A percentile compares a stretch with the other conserved stretches of the same genome.
phyloP scores from a whole-genome alignment of 2,329 filamentous ascomycete species.

The Ceratocystis cubensis region DNA sequence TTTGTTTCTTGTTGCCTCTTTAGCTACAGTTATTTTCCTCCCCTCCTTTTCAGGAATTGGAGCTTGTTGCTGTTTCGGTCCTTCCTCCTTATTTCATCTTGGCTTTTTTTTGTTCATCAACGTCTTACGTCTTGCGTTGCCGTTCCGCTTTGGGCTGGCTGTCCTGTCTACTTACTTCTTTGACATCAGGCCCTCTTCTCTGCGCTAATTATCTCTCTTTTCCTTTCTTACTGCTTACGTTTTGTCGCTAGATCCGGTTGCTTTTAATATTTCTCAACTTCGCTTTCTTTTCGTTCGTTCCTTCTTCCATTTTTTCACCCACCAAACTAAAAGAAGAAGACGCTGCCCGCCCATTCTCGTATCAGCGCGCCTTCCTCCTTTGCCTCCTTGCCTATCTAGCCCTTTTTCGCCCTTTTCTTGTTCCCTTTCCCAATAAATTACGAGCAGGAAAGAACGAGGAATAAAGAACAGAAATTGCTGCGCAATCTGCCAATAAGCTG shows the following conservation, averaged over 20 bases:
- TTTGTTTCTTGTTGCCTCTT: neutral
- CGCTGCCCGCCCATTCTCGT: too few species aligned
- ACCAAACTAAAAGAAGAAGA: too few species aligned
- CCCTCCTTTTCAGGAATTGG: neutral
- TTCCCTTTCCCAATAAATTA: neutral
- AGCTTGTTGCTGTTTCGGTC: too few species aligned
- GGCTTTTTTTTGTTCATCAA: neutral
- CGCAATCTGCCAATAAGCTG: constrained; percentile 1
- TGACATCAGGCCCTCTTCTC: neutral
- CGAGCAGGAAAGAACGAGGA: neutral
- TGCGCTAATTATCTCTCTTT: neutral
- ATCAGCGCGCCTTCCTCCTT: neutral
- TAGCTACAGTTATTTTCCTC: neutral
- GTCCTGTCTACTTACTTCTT: neutral
- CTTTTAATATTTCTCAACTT: constrained; percentile 10
- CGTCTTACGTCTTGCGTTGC: neutral
- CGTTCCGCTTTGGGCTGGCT: neutral
- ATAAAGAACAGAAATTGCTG: neutral
- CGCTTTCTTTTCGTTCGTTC: neutral
- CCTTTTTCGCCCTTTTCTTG: neutral
- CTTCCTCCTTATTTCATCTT: neutral
- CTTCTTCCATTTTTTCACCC: neutral
- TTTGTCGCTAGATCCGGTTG: constrained; percentile 9
- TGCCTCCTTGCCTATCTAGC: neutral
- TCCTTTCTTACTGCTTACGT: constrained; percentile 21